phyloP scores from a whole-genome alignment of 306 rosid species.

The Senna tora region DNA sequence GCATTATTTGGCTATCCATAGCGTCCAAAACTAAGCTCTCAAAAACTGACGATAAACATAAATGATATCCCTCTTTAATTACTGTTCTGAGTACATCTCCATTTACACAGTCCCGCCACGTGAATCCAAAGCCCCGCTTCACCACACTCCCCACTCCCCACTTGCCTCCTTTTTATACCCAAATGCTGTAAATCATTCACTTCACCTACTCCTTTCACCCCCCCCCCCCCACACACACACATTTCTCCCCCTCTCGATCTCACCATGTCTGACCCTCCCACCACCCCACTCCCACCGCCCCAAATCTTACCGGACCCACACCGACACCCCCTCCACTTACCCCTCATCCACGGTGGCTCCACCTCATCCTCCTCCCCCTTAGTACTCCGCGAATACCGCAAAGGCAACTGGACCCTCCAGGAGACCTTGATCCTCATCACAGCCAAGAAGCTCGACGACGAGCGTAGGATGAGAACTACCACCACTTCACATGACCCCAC shows the following conservation, averaged over 20 bases:
- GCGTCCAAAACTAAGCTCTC: too few species aligned
- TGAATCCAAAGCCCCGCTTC: slow-evolving; percentile 28
- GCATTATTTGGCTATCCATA: too few species aligned
- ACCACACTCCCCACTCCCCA: slow-evolving; percentile 18
- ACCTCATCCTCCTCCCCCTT: slow-evolving; percentile 11
- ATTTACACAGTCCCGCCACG: slow-evolving; percentile 35
- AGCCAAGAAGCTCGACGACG: slow-evolving; percentile 65
- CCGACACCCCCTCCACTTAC: slow-evolving; percentile 28
- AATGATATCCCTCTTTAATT: too few species aligned
- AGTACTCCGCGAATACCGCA: slow-evolving; percentile 55
- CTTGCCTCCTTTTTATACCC: slow-evolving; percentile 44
- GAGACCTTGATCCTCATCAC: slow-evolving; percentile 63
- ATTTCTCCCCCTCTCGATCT: background rate
- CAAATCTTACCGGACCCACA: slow-evolving; percentile 38
- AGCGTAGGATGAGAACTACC: slow-evolving; percentile 40
- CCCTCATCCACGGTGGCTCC: slow-evolving; percentile 24
- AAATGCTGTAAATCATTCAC: slow-evolving; percentile 51
- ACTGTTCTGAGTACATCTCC: background rate
- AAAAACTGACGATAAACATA: too few species aligned
- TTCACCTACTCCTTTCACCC: slow-evolving; percentile 46
- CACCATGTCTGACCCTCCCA: slow-evolving; percentile 68
- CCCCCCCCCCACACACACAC: background rate
- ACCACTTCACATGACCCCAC: slow-evolving; percentile 15
- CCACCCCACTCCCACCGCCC: slow-evolving; percentile 48
- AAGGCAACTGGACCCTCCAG: slow-evolving; percentile 70